Conservation (phyloP, 257 asterid species). For the Przewalskia tangutica region DNA sequence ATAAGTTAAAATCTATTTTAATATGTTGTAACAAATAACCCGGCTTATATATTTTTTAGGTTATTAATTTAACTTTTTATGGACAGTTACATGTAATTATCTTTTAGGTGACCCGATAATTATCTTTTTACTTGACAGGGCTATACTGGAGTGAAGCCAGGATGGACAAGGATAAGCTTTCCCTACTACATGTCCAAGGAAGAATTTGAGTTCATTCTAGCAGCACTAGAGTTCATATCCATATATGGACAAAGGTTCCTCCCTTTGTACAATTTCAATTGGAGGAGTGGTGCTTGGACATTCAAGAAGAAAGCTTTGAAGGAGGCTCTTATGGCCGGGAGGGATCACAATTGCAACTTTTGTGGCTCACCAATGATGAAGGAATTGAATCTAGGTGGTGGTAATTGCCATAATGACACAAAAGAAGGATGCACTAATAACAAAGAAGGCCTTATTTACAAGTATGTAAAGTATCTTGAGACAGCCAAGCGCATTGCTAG, state of each 20-base stretch:
- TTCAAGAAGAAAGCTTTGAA: conserved; percentile 16
- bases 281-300: conserved; percentile 43
- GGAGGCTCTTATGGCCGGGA: not conserved
- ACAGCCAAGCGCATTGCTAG: conserved; percentile 30
- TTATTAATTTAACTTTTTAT: no score
- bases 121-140: not conserved
- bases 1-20: no score
- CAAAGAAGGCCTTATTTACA: not conserved
- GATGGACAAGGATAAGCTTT: not conserved
- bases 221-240: conserved; percentile 37
- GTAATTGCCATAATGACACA: not conserved
- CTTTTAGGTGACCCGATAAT: not conserved
- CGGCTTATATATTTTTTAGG: no score
- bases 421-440: not conserved
- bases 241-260: conserved; percentile 38
- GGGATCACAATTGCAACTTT: not conserved
- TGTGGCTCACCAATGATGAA: conserved; percentile 7
- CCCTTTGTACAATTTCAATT: conserved; percentile 27
- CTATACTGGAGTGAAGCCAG: not conserved
- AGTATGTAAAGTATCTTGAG: conserved; percentile 28
- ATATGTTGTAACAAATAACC: no score
- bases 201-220: conserved; percentile 36
- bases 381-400: conserved; percentile 1
- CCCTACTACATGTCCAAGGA: conserved; percentile 18
- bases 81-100: not conserved